Base-by-base conservation (phyloP, 208 protist genomes). In the Wallacemonas sp. region DNA sequence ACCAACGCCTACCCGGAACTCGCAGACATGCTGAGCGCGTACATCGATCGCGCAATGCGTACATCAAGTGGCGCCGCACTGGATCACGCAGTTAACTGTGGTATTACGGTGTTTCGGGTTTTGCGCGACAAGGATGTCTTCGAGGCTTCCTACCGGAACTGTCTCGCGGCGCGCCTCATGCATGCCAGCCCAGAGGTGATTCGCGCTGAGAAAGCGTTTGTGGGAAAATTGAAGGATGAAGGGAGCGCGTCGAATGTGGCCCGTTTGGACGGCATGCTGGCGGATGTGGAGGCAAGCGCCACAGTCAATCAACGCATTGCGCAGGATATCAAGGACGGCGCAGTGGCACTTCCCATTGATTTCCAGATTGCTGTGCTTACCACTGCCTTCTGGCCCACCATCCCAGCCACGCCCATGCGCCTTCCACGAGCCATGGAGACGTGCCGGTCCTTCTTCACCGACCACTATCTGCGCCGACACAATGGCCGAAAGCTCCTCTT, bases 401-500 rank as follows among this genome's bases (percentile, higher is more conserved):
- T 82, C 63, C 57, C 80, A 16, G 70, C 72, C 22, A 61, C 85
- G 25, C 32, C 49, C 10, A 61, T 91, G 3, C 48, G 42, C 22
- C 65, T 92, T 33, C 82, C 84, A 16, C 57, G 66, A 1, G 46
- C 57, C 28, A 90, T 95, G 85, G 65, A 82, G 28, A 26, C 39
- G 45, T 93, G 85, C 72, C 76, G 72, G 32, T 12, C n/a, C n/a
- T 49, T 77, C 7, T 92, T 95, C 65, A 28, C 64, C 11, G 44
- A 80, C 12, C 86, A 86, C 66, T 95, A 95, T 61, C 55, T 76
- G 11, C 64, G 57, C 16, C 84, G 67, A 32, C 85, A 92, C 73
- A 93, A 89, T 63, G 86, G 85, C 12, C 64, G 90, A n/a, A 79
- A 76, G 57, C 68, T 95, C 28, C 61, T 63, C 1, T 93, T 95